Conservation (phyloP, 805 yeast genomes). For the Tetrapisispora namnaoensis region DNA sequence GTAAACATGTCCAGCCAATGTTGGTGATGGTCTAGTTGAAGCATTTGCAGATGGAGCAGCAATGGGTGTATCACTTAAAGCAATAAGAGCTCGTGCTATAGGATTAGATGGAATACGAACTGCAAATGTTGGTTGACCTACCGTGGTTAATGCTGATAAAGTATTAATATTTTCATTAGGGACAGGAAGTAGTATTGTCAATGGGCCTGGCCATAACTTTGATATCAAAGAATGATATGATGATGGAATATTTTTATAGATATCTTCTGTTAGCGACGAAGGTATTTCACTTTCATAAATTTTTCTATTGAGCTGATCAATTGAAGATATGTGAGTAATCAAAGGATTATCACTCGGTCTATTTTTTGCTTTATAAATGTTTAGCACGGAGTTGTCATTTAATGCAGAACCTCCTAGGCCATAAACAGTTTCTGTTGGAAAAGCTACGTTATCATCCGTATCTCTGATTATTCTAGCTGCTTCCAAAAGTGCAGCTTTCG, state of each 20-base stretch:
- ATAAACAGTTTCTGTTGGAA: constrained; percentile 96
- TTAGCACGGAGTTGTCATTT: constrained; percentile 57
- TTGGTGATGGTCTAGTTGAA: constrained; percentile 90
- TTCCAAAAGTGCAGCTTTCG: constrained; percentile 38
- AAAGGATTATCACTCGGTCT: constrained; percentile 94
- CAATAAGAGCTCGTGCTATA: constrained; percentile 83
- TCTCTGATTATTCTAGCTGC: constrained; percentile 51
- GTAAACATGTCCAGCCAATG: constrained; percentile 75
- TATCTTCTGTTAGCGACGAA: constrained; percentile 11
- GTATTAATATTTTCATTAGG: constrained; percentile 32
- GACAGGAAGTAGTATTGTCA: constrained; percentile 74
- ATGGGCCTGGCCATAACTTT: constrained; percentile 92
- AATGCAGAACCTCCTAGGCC: constrained; percentile 89
- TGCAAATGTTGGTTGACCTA: constrained; percentile 83
- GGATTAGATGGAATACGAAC: constrained; percentile 83
- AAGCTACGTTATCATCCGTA: constrained; percentile 63
- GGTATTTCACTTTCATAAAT: constrained; percentile 34
- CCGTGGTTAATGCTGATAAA: constrained; percentile 70
- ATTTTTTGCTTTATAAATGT: constrained; percentile 81
- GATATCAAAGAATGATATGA: constrained; percentile 55
- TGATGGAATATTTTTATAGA: constrained; percentile 42
- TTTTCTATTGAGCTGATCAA: constrained; percentile 55
- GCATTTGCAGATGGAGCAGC: constrained; percentile 99
- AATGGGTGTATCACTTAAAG: constrained; percentile 72
- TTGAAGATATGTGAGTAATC: constrained; percentile 78